phyloP scores from a whole-genome alignment of 257 asterid genomes.

The Petunia secreta region DNA sequence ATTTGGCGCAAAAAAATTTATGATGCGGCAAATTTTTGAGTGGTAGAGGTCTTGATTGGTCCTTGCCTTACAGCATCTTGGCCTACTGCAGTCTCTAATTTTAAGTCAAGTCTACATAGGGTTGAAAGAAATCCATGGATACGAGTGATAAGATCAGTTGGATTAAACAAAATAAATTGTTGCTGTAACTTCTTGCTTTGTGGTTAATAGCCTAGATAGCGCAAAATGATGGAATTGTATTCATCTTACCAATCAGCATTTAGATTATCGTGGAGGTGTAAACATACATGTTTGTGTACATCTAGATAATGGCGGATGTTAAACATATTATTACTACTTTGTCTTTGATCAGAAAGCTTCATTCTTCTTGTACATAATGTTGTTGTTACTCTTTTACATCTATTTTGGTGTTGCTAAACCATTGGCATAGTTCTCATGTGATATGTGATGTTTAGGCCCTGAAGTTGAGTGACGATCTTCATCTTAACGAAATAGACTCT shows the following conservation, averaged over 20 bases:
- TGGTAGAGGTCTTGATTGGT: not conserved
- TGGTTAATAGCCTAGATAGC: no score
- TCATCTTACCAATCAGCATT: no score
- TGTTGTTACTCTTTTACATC: not conserved
- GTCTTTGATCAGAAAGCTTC: not conserved
- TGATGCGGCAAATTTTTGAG: no score
- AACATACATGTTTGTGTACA: no score
- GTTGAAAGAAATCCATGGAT: slow-evolving; percentile 5
- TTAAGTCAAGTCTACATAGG: slow-evolving; percentile 4
- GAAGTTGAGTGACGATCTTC: slow-evolving; percentile 93
- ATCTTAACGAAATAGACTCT: slow-evolving; percentile 89
- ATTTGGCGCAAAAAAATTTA: no score
- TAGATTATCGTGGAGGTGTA: no score
- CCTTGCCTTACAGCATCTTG: not conserved
- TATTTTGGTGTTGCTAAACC: slow-evolving; percentile 23
- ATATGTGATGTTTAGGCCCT: slow-evolving; percentile 59
- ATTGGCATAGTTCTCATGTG: slow-evolving; percentile 31
- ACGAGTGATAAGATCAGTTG: not conserved
- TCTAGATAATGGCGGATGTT: no score
- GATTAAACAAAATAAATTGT: slow-evolving; percentile 9
- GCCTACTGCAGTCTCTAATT: not conserved
- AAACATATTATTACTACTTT: not conserved
- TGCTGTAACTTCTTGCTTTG: not conserved
- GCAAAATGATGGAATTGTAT: no score
- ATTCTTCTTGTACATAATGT: slow-evolving; percentile 8